Evolutionary conservation across 805 yeast genomes (phyloP), one percentile per base, ranked within the genome.

Genomic region (Hanseniaspora lachancei): DNA sequence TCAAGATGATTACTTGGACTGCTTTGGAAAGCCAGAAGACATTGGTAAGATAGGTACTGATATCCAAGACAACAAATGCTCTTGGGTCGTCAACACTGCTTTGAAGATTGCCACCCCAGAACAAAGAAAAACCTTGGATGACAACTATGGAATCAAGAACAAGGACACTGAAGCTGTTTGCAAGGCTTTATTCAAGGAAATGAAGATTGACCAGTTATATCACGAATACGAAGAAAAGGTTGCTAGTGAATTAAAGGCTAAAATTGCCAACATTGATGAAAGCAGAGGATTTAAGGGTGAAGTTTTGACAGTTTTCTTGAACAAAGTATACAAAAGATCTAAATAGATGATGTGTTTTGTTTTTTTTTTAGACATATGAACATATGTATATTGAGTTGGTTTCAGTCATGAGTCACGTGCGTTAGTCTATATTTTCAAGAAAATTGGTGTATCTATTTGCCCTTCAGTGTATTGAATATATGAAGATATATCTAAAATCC

Each of bases 21-120:
- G 96, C 71, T 93, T 87, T 67, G 99, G 98, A 61, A 88, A 91
- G 64, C 96, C 98, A 44, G 95, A 86, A 67, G 88, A 91, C 66
- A 93, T 89, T 66, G 99, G 99, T 60, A 93, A 93, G 77, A 88
- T 93, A 63, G 99, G 99, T 62, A 93, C 98, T 58, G 99, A 93
- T 70, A 93, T 93, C 67, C 86, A 86, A 74, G 99, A 93, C 72
- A 93, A 93, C 80, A 93, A 93, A 72, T 93, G 99, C 72, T 86
- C 96, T 46, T 93, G 99, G 99, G 82, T 93, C 56, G 79, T 93
- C 64, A 93, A 93, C 76, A 86, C 87, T 63, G 98, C 98, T 8
- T 78, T 93, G 64, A 77, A 83, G 68, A 73, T 82, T 61, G 91
- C 79, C 54, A 76, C 79, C 29, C 79, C 88, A 43, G 93, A 82